Base-by-base conservation (phyloP, 306 rosid genomes). In the Purshia tridentata region DNA sequence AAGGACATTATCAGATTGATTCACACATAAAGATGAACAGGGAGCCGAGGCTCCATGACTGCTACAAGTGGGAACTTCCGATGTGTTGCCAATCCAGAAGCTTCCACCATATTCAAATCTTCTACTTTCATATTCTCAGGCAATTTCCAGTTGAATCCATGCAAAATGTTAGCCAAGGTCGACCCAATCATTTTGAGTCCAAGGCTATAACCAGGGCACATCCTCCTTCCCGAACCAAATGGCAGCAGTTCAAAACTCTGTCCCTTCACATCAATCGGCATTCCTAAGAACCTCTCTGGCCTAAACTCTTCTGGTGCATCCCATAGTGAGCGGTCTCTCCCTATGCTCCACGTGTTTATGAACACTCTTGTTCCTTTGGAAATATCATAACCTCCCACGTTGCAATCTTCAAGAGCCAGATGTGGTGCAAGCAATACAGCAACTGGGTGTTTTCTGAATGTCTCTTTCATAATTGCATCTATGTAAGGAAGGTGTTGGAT, bases 191-290 rank as follows among this genome's bases (percentile, higher is more conserved):
- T 11, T n/a, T 65, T 75, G 2, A 45, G 13, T 7, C 72, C 78
- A 1, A 75, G 72, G 11, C 47, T 8, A 42, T 29, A 75, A 42
- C 78, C 72, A 54, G 78, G 78, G 78, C 72, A 64, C 42, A 65
- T 79, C 67, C 83, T 79, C 58, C 76, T 79, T 20, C 83, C 79
- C 2, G 76, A 79, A 9, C 83, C 72, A 61, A 79, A 79, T 9
- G 83, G 83, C 65, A 74, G 65, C 10, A 79, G 14, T 72, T 73
- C 79, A 62, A 61, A 79, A 18, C 6, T 40, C 7, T 68, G 75
- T 20, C 83, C 79, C 60, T 53, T 74, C 72, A 73, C 75, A 74
- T 74, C 83, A 52, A 79, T 72, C 0, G 53, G 5, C 9, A 66
- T 72, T 5, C 74, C 82, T 13, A 72, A 23, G 51, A 78, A 72